Percentiles rank a stretch among this genome's conserved stretches.
These are phyloP conservation scores for Aspergillus bertholletiae DNA, from an alignment of 495 filamentous ascomycete species.

Conservation along the genomic window DNA sequence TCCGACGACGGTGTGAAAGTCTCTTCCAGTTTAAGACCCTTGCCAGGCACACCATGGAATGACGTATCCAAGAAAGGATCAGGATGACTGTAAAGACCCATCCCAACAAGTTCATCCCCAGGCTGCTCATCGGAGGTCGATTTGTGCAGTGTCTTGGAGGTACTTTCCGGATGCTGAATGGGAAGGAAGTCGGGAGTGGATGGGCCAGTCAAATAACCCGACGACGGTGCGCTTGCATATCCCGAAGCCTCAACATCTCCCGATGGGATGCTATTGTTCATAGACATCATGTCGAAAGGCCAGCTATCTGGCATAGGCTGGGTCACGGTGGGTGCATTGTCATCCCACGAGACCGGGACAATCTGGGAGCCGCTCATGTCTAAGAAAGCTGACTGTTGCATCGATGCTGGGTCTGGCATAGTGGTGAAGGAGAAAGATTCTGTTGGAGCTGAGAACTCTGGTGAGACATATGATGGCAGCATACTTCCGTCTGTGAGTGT, in stretches of 20 bases:
- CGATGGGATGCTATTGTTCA: conserved; percentile 35
- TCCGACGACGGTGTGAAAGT: conserved; percentile 71
- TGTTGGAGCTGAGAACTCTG: conserved; percentile 27
- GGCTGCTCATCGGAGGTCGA: conserved; percentile 27
- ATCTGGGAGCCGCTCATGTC: conserved; percentile 42
- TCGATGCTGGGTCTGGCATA: conserved; percentile 34
- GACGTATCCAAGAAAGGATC: conserved; percentile 48
- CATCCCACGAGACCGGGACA: conserved; percentile 31
- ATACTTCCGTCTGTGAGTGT: conserved; percentile 21
- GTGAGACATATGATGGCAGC: conserved; percentile 26
- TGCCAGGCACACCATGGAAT: conserved; percentile 48
- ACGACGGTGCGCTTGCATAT: conserved; percentile 40
- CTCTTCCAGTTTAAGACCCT: conserved; percentile 80
- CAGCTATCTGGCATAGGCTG: conserved; percentile 32
- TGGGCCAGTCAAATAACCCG: conserved; percentile 44
- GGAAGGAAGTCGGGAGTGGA: conserved; percentile 60
- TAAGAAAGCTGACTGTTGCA: conserved; percentile 37
- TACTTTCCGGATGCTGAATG: conserved; percentile 40
- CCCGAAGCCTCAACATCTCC: conserved; percentile 29
- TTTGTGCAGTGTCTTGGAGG: conserved; percentile 2
- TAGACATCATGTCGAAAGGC: conserved; percentile 38
- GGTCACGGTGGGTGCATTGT: conserved; percentile 13
- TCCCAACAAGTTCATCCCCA: conserved; percentile 72
- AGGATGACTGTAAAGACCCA: conserved; percentile 77
- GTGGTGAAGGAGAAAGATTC: conserved; percentile 24